Base-by-base conservation (phyloP, 192 early-diverging fungal species). In the Gamsiella multidivaricata region DNA sequence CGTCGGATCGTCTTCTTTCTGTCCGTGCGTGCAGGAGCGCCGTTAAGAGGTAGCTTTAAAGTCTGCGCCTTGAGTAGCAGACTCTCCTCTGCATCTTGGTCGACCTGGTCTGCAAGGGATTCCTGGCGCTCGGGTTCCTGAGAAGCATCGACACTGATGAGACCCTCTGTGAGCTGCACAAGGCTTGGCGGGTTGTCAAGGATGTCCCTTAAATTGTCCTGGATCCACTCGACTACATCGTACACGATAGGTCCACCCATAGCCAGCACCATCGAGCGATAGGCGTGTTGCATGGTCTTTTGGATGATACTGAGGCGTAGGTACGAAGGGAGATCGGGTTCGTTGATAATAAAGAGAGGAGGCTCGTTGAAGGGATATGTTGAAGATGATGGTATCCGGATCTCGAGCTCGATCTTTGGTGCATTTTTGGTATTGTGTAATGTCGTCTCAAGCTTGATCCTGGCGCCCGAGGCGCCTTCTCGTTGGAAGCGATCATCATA, bases 291-390 rank as follows among this genome's bases (percentile, higher is more conserved):
- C 59, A 87, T 80, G 0, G 90, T 65, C 54, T 70, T 82, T 41
- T 83, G 79, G 5, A 87, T 86, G 10, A 86, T 81, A 12, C 86
- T 84, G 31, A 91, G 81, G 52, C 86, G 83, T 15, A 94, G 81
- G 70, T 93, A 95, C 3, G 90, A 87, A 0, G 95, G 92, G 25
- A 95, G 72, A 28, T 58, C 65, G n/a, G 65, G 66, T n/a, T 81
- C 84, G 71, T 90, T 86, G 11, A 82, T 60, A 32, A 96, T 61
- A n/a, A 92, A 83, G 10, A 95, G 68, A 1, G 85, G 85, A 2
- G 89, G 91, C 15, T 87, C 70, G 31, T 85, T 79, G 28, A 86
- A 75, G 0, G 95, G 94, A 70, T 97, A 97, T 10, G 56, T 69
- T 1, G 86, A 82, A 7, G 61, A 52, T 3, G 69, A 59, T 7